These are phyloP conservation scores for Hortiboletus flavorubellus DNA, from an alignment of 768 basidiomycete species.

Conservation along the genomic window DNA sequence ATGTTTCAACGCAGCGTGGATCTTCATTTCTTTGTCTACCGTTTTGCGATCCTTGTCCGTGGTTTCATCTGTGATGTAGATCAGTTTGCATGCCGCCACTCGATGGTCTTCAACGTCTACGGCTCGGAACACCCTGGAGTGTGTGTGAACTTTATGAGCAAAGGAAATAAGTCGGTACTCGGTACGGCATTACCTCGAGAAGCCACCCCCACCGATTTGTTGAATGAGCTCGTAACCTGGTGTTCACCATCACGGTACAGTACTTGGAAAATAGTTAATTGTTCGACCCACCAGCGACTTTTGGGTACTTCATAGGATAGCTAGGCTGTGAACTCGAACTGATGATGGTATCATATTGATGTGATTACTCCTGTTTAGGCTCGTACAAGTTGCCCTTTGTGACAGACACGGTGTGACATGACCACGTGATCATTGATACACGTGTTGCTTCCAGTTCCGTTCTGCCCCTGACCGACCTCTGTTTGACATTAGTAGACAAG, in stretches of 20 bases:
- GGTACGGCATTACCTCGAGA: slow-evolving; percentile 57
- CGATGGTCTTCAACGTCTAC: slow-evolving; percentile 61
- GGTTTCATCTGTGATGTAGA: slow-evolving; percentile 59
- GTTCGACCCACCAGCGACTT: slow-evolving; percentile 25
- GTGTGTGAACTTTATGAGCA: not conserved
- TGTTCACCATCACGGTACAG: not conserved
- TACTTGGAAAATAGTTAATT: not conserved
- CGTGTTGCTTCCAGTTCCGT: too few species aligned
- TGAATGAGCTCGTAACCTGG: slow-evolving; percentile 68
- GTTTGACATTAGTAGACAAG: too few species aligned
- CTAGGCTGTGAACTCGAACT: not conserved
- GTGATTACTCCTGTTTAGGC: not conserved
- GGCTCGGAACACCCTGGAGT: slow-evolving; percentile 74
- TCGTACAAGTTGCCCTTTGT: slow-evolving; percentile 10
- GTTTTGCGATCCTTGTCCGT: slow-evolving; percentile 71
- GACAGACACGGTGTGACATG: slow-evolving; percentile 26
- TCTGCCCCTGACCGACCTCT: too few species aligned
- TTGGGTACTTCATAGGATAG: slow-evolving; percentile 32
- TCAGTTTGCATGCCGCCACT: slow-evolving; percentile 86
- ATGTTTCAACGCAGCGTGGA: slow-evolving; percentile 81
- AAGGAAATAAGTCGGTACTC: not conserved
- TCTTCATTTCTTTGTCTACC: slow-evolving; percentile 88
- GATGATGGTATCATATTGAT: slow-evolving; percentile 5
- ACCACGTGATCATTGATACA: slow-evolving; percentile 8
- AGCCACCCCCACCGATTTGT: slow-evolving; percentile 84